These are phyloP conservation scores for Colletotrichum spaethianum DNA, from an alignment of 2,329 filamentous ascomycete species.

Conservation along the genomic window DNA sequence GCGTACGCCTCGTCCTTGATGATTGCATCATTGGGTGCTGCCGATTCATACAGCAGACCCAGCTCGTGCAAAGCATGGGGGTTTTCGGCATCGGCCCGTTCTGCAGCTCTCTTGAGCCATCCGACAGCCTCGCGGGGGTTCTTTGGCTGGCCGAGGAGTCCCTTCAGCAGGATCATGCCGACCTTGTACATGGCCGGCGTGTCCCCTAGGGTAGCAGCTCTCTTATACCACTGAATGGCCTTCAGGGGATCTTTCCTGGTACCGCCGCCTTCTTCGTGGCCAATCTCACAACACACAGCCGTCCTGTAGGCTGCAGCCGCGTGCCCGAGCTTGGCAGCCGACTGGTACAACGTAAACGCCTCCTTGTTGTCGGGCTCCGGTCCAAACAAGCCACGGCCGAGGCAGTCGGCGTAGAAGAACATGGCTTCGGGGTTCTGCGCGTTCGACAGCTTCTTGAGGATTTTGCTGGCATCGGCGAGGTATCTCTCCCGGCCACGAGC, in stretches of 20 bases:
- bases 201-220: slow-evolving; percentile 90
- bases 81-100: slow-evolving; percentile 89
- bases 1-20: slow-evolving; percentile 88
- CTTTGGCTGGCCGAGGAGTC: slow-evolving; percentile 86
- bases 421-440: slow-evolving; percentile 86
- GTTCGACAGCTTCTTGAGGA: slow-evolving; percentile 87
- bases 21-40: slow-evolving; percentile 78
- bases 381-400: slow-evolving; percentile 85
- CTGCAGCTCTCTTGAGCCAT: slow-evolving; percentile 94
- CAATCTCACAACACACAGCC: slow-evolving; percentile 97
- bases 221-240: slow-evolving; percentile 98
- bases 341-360: slow-evolving; percentile 93
- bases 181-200: slow-evolving; percentile 98
- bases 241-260: slow-evolving; percentile 92
- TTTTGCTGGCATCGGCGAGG: slow-evolving; percentile 87
- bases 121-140: slow-evolving; percentile 89
- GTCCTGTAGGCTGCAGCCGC: slow-evolving; percentile 91
- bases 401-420: slow-evolving; percentile 93
- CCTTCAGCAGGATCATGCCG: slow-evolving; percentile 95
- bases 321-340: slow-evolving; percentile 91
- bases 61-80: slow-evolving; percentile 96
- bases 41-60: slow-evolving; percentile 75
- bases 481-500: slow-evolving; percentile 87
- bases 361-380: slow-evolving; percentile 89
- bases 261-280: slow-evolving; percentile 92